These are phyloP conservation scores for Grosmannia penicillata DNA, from an alignment of 2,329 filamentous ascomycete species.

Conservation along the genomic window DNA sequence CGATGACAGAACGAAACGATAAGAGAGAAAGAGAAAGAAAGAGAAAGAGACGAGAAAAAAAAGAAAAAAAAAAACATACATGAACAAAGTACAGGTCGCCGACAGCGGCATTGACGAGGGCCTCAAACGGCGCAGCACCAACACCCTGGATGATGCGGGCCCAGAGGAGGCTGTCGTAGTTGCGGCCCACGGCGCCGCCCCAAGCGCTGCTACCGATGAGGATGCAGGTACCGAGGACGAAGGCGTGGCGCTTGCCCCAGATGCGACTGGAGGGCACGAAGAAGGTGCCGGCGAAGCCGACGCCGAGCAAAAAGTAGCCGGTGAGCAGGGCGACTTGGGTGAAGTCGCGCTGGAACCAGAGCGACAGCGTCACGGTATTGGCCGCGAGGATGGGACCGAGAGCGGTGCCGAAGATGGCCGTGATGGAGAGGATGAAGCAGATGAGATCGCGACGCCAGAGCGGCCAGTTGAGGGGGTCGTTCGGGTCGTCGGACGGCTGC, in stretches of 20 bases:
- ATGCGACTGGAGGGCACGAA: constrained; percentile 79
- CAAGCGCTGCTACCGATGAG: constrained; percentile 62
- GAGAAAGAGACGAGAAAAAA: not conserved
- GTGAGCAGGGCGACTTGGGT: constrained; percentile 71
- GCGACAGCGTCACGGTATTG: constrained; percentile 64
- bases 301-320: constrained; percentile 74
- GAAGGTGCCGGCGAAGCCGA: constrained; percentile 66
- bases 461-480: constrained; percentile 78
- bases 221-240: constrained; percentile 61
- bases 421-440: constrained; percentile 61
- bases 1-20: too few species aligned
- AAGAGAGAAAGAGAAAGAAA: not conserved
- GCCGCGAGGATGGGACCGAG: constrained; percentile 79
- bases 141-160: constrained; percentile 77
- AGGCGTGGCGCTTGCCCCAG: constrained; percentile 86
- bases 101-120: constrained; percentile 74
- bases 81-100: constrained; percentile 88
- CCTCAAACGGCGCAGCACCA: constrained; percentile 77
- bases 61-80: constrained; percentile 7
- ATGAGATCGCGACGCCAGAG: constrained; percentile 74
- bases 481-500: constrained; percentile 80
- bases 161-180: constrained; percentile 60
- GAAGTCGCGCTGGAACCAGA: constrained; percentile 50
- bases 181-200: constrained; percentile 54
- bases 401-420: constrained; percentile 70